Evolutionary conservation across 768 basidiomycete genomes (phyloP).

Genomic region (Boletales sp.): DNA sequence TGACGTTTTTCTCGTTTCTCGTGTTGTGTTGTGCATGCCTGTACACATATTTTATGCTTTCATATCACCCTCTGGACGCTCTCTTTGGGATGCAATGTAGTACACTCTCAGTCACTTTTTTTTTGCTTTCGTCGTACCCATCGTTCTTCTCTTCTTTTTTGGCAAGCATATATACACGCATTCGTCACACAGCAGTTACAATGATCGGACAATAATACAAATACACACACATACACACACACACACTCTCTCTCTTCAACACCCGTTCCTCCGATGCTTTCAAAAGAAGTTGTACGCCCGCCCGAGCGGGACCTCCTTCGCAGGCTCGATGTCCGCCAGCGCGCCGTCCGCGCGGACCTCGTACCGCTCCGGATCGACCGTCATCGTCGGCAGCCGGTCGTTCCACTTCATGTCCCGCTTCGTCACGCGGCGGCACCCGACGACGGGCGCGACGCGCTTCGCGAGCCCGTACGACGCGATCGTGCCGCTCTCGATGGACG

Average conservation of each 20-base stretch:
- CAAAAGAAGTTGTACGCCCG: constrained; percentile 80
- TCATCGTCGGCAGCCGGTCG: constrained; percentile 72
- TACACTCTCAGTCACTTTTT: background rate
- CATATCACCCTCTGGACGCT: constrained; percentile 4
- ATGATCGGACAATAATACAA: no score
- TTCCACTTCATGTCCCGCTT: constrained; percentile 98
- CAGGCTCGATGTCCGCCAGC: constrained; percentile 72
- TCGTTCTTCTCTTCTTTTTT: background rate
- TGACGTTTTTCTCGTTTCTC: background rate
- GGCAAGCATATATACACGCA: background rate
- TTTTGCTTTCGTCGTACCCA: background rate
- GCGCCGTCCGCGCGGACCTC: constrained; percentile 79
- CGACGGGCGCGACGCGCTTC: constrained; percentile 74
- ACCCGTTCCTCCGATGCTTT: constrained; percentile 8
- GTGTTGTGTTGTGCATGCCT: background rate
- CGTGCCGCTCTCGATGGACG: constrained; percentile 57
- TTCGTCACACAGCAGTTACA: no score
- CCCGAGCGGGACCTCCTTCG: constrained; percentile 62
- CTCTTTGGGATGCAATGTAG: constrained; percentile 15
- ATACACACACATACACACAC: no score
- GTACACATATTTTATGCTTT: constrained; percentile 21
- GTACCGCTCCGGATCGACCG: constrained; percentile 90
- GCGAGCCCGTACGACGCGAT: constrained; percentile 65
- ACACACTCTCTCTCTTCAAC: no score
- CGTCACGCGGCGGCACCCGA: constrained; percentile 64